Percentiles rank a stretch among this genome's conserved stretches.
Evolutionary conservation across 163 green algal genomes (phyloP).

Genomic region (Volvox carteri): DNA sequence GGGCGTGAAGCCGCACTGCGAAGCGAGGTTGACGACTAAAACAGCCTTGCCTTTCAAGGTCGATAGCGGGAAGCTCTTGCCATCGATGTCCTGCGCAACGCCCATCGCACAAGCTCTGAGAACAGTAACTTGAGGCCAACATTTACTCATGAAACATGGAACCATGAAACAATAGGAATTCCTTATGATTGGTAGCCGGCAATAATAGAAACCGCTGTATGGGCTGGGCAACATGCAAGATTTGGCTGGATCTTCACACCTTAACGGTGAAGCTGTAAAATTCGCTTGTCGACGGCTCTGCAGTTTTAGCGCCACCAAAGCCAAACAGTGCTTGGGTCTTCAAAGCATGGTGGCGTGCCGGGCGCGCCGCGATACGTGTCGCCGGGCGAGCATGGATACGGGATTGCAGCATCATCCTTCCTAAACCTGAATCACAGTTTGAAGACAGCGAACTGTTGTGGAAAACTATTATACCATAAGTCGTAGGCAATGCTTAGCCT

Average conservation of each 20-base stretch:
- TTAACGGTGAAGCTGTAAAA: conserved; percentile 73
- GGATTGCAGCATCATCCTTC: conserved; percentile 31
- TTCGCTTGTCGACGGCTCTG: conserved; percentile 10
- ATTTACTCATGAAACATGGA: not conserved
- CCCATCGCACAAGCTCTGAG: not conserved
- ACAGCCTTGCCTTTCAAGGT: conserved; percentile 79
- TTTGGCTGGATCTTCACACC: conserved; percentile 45
- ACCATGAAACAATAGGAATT: no score
- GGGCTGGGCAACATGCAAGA: no score
- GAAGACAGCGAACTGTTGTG: no score
- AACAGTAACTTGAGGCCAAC: not conserved
- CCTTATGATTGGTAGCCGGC: no score
- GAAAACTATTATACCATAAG: no score
- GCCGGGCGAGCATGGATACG: not conserved
- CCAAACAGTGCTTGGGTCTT: conserved; percentile 51
- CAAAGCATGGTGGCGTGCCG: not conserved
- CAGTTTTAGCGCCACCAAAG: conserved; percentile 31
- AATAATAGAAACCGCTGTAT: no score
- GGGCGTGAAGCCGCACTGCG: conserved; percentile 72
- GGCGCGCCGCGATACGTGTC: not conserved
- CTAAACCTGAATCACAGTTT: no score
- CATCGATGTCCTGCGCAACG: conserved; percentile 76
- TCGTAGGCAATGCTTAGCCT: not conserved
- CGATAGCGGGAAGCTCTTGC: conserved; percentile 65
- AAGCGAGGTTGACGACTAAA: conserved; percentile 85